phyloP scores from a whole-genome alignment of 202 grass and related monocot species.

The Bolboschoenoplectus hybrid region DNA sequence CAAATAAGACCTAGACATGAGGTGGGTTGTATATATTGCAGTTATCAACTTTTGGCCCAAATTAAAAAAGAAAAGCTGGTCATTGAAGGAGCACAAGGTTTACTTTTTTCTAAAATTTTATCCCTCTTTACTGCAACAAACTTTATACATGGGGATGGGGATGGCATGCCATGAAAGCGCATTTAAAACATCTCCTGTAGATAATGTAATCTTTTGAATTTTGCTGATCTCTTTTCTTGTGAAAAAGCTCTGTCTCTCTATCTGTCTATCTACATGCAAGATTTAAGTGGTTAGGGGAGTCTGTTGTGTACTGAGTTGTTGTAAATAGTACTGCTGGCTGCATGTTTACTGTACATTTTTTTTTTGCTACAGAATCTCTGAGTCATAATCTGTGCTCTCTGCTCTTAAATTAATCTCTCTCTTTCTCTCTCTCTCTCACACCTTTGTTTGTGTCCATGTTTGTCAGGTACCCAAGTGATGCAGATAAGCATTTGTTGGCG shows the following conservation, averaged over 20 bases:
- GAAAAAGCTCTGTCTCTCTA: conserved; percentile 26
- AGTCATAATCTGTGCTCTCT: conserved; percentile 31
- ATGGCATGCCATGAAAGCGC: conserved; percentile 41
- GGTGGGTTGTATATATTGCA: not conserved
- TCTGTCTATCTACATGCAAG: conserved; percentile 29
- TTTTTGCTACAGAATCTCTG: conserved; percentile 27
- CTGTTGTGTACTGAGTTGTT: conserved; percentile 32
- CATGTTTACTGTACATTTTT: conserved; percentile 21
- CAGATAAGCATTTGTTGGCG: conserved; percentile 99
- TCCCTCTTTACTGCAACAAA: conserved; percentile 30
- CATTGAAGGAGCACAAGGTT: conserved; percentile 41
- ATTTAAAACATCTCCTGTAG: conserved; percentile 38
- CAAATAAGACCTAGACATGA: conserved; percentile 34
- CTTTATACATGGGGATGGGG: conserved; percentile 39
- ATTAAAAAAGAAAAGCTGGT: conserved; percentile 40
- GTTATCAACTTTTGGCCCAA: conserved; percentile 36
- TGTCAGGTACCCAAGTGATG: conserved; percentile 97
- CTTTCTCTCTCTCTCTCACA: not conserved
- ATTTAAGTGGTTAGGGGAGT: conserved; percentile 31
- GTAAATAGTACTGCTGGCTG: conserved; percentile 10
- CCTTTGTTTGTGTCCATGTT: conserved; percentile 19
- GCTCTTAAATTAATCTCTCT: conserved; percentile 1
- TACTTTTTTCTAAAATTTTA: conserved; percentile 44
- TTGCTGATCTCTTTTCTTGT: conserved; percentile 11
- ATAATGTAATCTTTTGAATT: conserved; percentile 6